phyloP scores from a whole-genome alignment of 2,329 filamentous ascomycete genomes.

The Aspergillus intermedius region DNA sequence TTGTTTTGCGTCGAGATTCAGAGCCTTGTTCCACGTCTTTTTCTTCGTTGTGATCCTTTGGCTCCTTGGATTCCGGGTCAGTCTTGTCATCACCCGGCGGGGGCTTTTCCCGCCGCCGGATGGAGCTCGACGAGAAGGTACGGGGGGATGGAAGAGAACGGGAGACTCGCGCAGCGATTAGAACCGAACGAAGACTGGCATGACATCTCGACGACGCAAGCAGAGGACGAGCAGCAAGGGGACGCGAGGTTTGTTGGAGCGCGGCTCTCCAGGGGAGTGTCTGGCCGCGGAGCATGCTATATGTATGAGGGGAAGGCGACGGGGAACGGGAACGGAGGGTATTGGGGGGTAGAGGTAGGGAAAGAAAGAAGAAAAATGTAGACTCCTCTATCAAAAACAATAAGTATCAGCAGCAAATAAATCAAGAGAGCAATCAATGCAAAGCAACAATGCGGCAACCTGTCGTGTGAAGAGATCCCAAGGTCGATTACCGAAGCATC shows the following conservation, averaged over 20 bases:
- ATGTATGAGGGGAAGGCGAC: slow-evolving; percentile 8
- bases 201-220: slow-evolving; percentile 26
- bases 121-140: slow-evolving; percentile 41
- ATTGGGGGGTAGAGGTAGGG: slow-evolving; percentile 1
- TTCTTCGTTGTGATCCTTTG: slow-evolving; percentile 24
- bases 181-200: slow-evolving; percentile 21
- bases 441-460: too few relatives aligned
- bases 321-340: slow-evolving; percentile 2
- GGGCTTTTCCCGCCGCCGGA: slow-evolving; percentile 52
- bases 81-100: slow-evolving; percentile 37
- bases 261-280: slow-evolving; percentile 60
- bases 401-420: neutral
- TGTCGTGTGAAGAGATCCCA: slow-evolving; percentile 10
- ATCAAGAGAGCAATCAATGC: neutral
- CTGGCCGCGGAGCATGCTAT: slow-evolving; percentile 59
- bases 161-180: slow-evolving; percentile 18
- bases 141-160: slow-evolving; percentile 26
- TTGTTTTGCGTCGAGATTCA: slow-evolving; percentile 35
- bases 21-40: slow-evolving; percentile 41
- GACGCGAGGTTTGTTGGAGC: slow-evolving; percentile 45
- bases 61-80: slow-evolving; percentile 21
- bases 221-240: slow-evolving; percentile 28
- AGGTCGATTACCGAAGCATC: slow-evolving; percentile 24
- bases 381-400: neutral
- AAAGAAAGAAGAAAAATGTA: slow-evolving; percentile 4